Evolutionary conservation across 176 grass and related monocot genomes (phyloP).

Genomic region (Oryza nivara): DNA sequence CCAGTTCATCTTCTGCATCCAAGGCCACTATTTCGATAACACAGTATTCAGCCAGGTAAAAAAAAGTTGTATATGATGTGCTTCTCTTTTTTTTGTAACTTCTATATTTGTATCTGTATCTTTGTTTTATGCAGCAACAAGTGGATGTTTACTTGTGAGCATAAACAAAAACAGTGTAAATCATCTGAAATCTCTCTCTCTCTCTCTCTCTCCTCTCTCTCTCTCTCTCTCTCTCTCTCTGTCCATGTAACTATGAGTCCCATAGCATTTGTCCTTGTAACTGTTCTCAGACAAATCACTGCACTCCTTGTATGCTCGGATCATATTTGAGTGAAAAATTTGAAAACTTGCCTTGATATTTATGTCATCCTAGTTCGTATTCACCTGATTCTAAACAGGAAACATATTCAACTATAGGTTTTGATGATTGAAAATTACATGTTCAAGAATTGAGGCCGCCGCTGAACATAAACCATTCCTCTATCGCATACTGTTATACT

Average conservation of each 20-base stretch:
- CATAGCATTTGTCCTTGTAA: neutral
- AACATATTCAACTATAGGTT: neutral
- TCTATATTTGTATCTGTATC: slow-evolving; percentile 30
- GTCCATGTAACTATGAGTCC: slow-evolving; percentile 23
- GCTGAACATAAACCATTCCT: slow-evolving; percentile 1
- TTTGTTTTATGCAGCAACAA: slow-evolving; percentile 30
- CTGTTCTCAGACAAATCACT: slow-evolving; percentile 26
- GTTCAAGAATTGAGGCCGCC: slow-evolving; percentile 28
- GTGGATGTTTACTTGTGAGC: slow-evolving; percentile 28
- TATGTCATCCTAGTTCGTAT: too few species aligned
- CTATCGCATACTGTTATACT: slow-evolving; percentile 13
- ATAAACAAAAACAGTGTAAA: slow-evolving; percentile 39
- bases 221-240: neutral
- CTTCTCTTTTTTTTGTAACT: slow-evolving; percentile 25
- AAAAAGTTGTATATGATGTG: slow-evolving; percentile 26
- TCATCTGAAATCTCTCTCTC: slow-evolving; percentile 12
- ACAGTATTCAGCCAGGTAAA: slow-evolving; percentile 62
- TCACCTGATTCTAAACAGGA: neutral
- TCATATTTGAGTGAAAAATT: neutral
- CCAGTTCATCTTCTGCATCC: slow-evolving; percentile 66
- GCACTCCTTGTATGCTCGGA: slow-evolving; percentile 14
- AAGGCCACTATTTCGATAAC: slow-evolving; percentile 62
- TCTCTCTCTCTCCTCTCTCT: neutral
- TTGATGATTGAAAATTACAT: neutral
- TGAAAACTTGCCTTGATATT: neutral